Conservation (phyloP, 1,284 basidiomycete species). For the Prillingera fragicola region DNA sequence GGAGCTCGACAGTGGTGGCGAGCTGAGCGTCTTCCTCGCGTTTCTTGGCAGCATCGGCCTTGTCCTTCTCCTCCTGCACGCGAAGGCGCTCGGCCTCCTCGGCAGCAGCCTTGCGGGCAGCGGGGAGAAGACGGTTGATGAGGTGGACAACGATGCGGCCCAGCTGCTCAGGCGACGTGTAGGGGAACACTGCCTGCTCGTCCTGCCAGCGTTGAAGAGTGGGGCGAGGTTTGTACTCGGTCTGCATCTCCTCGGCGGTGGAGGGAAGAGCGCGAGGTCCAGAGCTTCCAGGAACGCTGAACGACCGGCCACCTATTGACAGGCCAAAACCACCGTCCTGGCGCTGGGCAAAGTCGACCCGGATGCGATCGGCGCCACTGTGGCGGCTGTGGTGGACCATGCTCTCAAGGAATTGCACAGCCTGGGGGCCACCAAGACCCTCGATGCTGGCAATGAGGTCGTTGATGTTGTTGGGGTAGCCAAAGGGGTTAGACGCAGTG, state of each 20-base stretch:
- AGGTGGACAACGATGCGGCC: slow-evolving; percentile 69
- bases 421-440: slow-evolving; percentile 72
- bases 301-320: slow-evolving; percentile 35
- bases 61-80: slow-evolving; percentile 33
- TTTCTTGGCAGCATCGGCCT: slow-evolving; percentile 16
- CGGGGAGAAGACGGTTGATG: slow-evolving; percentile 71
- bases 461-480: slow-evolving; percentile 50
- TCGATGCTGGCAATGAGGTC: slow-evolving; percentile 75
- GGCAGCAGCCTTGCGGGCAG: slow-evolving; percentile 55
- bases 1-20: slow-evolving; percentile 23
- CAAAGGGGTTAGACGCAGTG: slow-evolving; percentile 51
- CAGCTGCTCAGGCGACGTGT: slow-evolving; percentile 68
- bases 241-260: slow-evolving; percentile 17
- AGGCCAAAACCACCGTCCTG: slow-evolving; percentile 30
- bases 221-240: slow-evolving; percentile 58
- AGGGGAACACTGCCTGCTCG: slow-evolving; percentile 75
- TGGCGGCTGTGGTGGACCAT: slow-evolving; percentile 48
- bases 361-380: slow-evolving; percentile 24
- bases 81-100: slow-evolving; percentile 42
- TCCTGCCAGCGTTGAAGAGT: slow-evolving; percentile 89
- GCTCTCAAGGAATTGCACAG: slow-evolving; percentile 76
- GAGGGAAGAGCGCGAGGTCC: slow-evolving; percentile 6
- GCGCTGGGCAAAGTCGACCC: slow-evolving; percentile 32
- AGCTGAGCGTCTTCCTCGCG: slow-evolving; percentile 15
- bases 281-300: slow-evolving; percentile 47